phyloP scores from a whole-genome alignment of 2,329 filamentous ascomycete species.

The Mycosphaerelloides madeirae region DNA sequence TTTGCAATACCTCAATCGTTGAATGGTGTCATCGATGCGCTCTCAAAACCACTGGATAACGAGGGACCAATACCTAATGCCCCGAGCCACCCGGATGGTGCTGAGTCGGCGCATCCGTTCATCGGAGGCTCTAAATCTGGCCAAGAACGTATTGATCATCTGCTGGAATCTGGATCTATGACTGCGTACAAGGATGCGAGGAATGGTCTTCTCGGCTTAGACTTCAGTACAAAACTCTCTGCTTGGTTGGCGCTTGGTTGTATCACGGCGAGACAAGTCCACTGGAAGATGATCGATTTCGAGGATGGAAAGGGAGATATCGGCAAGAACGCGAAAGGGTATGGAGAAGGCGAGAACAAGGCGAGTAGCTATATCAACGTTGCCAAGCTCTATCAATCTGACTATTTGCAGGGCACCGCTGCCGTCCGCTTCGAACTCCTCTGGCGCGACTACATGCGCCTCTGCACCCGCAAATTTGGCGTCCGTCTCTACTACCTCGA shows the following conservation, averaged over 20 bases:
- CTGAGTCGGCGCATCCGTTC: conserved; percentile 61
- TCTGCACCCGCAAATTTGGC: conserved; percentile 68
- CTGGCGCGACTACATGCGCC: conserved; percentile 76
- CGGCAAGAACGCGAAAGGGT: conserved; percentile 49
- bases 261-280: conserved; percentile 67
- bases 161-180: conserved; percentile 59
- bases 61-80: conserved; percentile 41
- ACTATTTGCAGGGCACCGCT: conserved; percentile 50
- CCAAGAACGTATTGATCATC: conserved; percentile 54
- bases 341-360: conserved; percentile 65
- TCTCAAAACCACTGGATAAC: conserved; percentile 55
- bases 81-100: conserved; percentile 50
- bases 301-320: conserved; percentile 56
- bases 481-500: conserved; percentile 58
- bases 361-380: neutral
- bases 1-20: conserved; percentile 59
- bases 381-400: neutral
- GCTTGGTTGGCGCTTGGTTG: conserved; percentile 68
- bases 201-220: conserved; percentile 64
- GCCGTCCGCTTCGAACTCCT: conserved; percentile 68
- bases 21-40: conserved; percentile 49
- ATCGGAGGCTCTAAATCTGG: conserved; percentile 62
- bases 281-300: conserved; percentile 61
- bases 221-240: conserved; percentile 73
- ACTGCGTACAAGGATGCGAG: conserved; percentile 64